These are phyloP conservation scores for Arthrinium puccinioides DNA, from an alignment of 2,329 filamentous ascomycete species.

Conservation along the genomic window DNA sequence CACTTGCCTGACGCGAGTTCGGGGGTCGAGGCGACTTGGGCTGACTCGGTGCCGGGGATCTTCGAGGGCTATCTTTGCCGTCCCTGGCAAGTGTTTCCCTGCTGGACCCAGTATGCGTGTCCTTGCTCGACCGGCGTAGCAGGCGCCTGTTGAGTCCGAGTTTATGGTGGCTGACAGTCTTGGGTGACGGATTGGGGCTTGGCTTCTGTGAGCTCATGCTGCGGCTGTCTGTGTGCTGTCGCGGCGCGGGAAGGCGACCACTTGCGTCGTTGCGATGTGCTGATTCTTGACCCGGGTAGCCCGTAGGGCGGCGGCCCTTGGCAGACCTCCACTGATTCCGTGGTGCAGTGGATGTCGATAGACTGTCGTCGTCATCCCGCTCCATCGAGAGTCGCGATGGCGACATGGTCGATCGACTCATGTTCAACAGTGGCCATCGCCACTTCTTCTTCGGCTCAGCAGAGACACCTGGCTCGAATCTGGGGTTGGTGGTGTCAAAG, in stretches of 20 bases:
- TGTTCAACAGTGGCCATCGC: background rate
- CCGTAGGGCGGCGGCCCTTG: conserved; percentile 2
- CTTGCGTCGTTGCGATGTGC: background rate
- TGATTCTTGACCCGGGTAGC: conserved; percentile 1
- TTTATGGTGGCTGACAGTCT: too few relatives aligned
- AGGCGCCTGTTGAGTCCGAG: background rate
- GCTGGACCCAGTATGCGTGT: background rate
- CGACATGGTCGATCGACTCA: background rate
- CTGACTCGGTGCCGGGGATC: too few relatives aligned
- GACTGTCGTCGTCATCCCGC: background rate
- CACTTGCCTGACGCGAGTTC: too few relatives aligned
- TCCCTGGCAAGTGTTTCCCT: background rate
- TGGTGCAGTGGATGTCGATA: background rate
- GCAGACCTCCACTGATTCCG: conserved; percentile 5
- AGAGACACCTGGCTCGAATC: background rate
- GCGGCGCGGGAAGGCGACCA: background rate
- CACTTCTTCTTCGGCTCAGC: background rate
- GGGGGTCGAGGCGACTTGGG: too few relatives aligned
- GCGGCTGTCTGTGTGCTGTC: background rate
- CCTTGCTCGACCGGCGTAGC: background rate
- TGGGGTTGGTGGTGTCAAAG: background rate
- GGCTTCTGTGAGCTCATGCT: background rate
- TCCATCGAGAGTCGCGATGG: background rate
- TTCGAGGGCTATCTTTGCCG: too few relatives aligned
- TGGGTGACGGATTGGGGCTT: background rate